These are phyloP conservation scores for Taxillus chinensis DNA, from an alignment of 164 flowering plant species.

Conservation along the genomic window DNA sequence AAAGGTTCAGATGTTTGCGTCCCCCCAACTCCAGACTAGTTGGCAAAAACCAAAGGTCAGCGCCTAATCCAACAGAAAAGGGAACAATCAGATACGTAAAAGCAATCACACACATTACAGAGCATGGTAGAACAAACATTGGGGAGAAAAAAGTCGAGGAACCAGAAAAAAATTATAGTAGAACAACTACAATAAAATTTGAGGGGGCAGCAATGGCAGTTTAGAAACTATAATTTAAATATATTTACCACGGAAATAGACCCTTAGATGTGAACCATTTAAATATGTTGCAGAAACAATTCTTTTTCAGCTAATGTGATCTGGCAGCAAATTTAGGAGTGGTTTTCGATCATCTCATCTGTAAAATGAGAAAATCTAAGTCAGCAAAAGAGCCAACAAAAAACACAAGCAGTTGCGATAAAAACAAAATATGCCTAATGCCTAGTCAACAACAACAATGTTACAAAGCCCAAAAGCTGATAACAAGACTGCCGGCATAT, in stretches of 20 bases:
- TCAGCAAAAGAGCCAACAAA: slow-evolving; percentile 3
- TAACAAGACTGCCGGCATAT: slow-evolving; percentile 14
- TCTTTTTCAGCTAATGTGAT: not conserved
- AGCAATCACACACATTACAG: too few species aligned
- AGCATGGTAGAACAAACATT: too few species aligned
- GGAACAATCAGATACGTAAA: too few species aligned
- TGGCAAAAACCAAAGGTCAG: slow-evolving; percentile 1
- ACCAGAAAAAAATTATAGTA: too few species aligned
- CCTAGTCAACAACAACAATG: slow-evolving; percentile 5
- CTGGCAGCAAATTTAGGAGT: not conserved
- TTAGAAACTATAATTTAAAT: too few species aligned
- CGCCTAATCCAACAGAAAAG: slow-evolving; percentile 3
- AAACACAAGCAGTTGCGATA: not conserved
- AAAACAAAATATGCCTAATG: not conserved
- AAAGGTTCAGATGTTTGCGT: slow-evolving; percentile 8
- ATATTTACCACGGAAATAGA: slow-evolving; percentile 12
- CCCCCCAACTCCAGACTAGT: slow-evolving; percentile 8
- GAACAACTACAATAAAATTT: too few species aligned
- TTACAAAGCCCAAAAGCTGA: slow-evolving; percentile 13
- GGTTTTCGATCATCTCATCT: not conserved
- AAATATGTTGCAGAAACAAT: not conserved
- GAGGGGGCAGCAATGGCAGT: too few species aligned
- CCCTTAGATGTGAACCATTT: not conserved
- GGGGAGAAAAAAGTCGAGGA: too few species aligned
- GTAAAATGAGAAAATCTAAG: not conserved